Percentiles rank a stretch among this genome's conserved stretches.
phyloP scores from a whole-genome alignment of 139 green algal genomes.

The Volvox reticuliferus region DNA sequence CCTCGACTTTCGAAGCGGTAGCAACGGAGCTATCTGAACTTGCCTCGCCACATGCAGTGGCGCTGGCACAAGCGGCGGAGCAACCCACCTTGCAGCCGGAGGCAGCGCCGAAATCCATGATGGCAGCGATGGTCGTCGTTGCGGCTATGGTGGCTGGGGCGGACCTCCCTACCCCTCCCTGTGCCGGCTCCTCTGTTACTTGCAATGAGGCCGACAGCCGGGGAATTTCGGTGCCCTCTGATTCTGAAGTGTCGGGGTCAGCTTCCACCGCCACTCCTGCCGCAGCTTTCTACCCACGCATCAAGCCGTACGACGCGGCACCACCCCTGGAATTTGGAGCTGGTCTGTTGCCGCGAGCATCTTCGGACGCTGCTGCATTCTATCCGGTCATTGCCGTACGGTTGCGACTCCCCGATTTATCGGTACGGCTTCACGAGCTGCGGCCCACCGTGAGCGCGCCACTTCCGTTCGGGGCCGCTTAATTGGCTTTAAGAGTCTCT shows the following conservation, averaged over 20 bases:
- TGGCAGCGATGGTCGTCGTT: neutral
- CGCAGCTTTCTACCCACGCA: neutral
- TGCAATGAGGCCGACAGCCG: too few species aligned
- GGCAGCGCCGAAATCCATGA: neutral
- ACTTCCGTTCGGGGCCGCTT: too few species aligned
- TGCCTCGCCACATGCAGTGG: neutral
- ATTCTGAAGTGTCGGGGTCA: too few species aligned
- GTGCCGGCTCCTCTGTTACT: neutral
- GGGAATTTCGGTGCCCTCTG: too few species aligned
- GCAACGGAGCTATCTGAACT: neutral
- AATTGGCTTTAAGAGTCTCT: too few species aligned
- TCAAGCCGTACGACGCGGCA: neutral
- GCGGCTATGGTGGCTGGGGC: neutral
- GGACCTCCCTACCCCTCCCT: neutral
- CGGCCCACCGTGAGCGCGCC: neutral
- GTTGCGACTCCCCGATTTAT: neutral
- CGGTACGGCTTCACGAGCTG: neutral
- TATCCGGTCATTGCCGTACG: neutral
- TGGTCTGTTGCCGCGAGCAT: neutral
- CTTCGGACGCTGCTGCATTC: neutral
- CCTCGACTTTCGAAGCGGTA: too few species aligned
- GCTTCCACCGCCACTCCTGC: neutral
- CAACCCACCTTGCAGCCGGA: neutral
- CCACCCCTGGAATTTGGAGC: neutral
- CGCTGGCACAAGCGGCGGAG: neutral